These are phyloP conservation scores for Cyclostephanos invisitatus DNA, from an alignment of 108 stramenopile genomes.

Conservation along the genomic window DNA sequence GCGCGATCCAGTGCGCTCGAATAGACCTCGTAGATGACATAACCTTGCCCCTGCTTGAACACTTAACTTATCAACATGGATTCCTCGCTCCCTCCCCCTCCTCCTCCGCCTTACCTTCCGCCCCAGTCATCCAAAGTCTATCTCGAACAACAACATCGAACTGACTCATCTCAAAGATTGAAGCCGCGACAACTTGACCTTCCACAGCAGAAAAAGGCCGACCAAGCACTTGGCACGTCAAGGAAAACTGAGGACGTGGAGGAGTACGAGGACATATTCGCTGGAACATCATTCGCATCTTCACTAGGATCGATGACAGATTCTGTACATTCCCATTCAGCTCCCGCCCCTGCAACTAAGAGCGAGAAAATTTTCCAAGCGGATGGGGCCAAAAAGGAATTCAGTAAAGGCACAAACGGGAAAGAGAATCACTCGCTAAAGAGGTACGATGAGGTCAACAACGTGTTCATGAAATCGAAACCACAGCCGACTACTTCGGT, in stretches of 20 bases:
- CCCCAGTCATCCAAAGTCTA: background rate
- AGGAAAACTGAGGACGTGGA: too few relatives aligned
- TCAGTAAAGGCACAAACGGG: background rate
- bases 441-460: background rate
- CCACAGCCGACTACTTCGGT: background rate
- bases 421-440: background rate
- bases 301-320: background rate
- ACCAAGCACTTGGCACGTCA: background rate
- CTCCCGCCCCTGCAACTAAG: background rate
- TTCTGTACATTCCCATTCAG: background rate
- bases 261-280: background rate
- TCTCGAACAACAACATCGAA: too few relatives aligned
- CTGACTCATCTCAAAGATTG: background rate
- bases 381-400: background rate
- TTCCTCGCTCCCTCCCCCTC: background rate
- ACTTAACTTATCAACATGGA: background rate
- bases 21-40: background rate
- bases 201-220: background rate
- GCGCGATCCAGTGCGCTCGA: background rate
- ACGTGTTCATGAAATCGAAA: background rate
- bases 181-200: too few relatives aligned
- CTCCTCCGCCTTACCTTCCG: background rate
- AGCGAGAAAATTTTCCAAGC: background rate
- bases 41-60: background rate
- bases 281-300: background rate